Evolutionary conservation across 306 rosid species (phyloP).

Genomic region (Calophaca sinica): DNA sequence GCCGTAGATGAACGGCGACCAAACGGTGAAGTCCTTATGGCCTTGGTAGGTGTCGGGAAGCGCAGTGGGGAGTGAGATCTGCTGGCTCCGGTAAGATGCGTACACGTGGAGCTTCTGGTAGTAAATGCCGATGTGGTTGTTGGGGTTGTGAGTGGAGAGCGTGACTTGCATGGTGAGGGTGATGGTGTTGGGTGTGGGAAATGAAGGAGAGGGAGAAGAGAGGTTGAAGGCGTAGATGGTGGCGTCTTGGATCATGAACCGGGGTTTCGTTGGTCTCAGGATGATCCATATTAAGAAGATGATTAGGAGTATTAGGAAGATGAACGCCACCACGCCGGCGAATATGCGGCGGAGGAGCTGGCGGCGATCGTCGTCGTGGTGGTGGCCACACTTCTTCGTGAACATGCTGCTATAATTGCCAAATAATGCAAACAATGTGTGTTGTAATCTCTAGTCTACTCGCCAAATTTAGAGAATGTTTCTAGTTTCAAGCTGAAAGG

Average conservation of each 20-base stretch:
- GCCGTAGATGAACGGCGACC: constrained; percentile 77
- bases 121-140: constrained; percentile 64
- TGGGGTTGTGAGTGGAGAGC: constrained; percentile 66
- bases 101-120: constrained; percentile 54
- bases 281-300: constrained; percentile 66
- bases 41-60: constrained; percentile 73
- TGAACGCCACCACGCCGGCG: not conserved
- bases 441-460: not conserved
- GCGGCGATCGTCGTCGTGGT: not conserved
- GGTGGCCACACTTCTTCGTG: constrained; percentile 61
- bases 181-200: constrained; percentile 52
- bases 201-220: constrained; percentile 38
- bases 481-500: not conserved
- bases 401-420: constrained; percentile 50
- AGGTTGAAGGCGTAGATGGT: constrained; percentile 68
- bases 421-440: not conserved
- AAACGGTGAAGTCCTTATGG: constrained; percentile 61
- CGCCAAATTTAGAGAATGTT: not conserved
- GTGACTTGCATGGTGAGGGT: constrained; percentile 63
- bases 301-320: constrained; percentile 45
- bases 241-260: constrained; percentile 71
- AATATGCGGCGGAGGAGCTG: constrained; percentile 46
- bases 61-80: constrained; percentile 56
- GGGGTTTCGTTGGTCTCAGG: constrained; percentile 69
- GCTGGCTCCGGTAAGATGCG: constrained; percentile 71